Base-by-base conservation (phyloP, 495 filamentous ascomycete species). In the Cercophora samala region DNA sequence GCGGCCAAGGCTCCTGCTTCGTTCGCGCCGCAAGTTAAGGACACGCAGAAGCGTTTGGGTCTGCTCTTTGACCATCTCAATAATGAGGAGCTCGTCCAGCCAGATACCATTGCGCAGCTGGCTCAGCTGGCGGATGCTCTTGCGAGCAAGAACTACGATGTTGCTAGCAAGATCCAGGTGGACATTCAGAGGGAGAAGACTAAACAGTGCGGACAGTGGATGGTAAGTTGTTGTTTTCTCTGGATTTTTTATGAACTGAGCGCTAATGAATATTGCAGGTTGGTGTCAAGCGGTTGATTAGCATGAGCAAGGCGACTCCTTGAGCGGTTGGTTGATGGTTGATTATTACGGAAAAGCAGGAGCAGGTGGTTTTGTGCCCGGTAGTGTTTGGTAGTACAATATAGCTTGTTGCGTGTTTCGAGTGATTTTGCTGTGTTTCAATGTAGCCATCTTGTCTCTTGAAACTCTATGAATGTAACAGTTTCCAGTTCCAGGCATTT, bases 11-110 rank as follows among this genome's bases (percentile, higher is more conserved):
- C 96, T 0, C 95, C 95, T 3, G 78, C 88, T 18, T 83, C 88
- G 4, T 97, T 93, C 82, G 88, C 90, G 72, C 82, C 86, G 23
- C 92, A 97, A 74, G 92, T 98, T 52, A 89, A 90, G 60, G 94
- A 99, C 75, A 95, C 93, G 4, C 92, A 97, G 74, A 96, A 96
- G 77, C 86, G 94, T 55, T 83, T 99, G 65, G 90, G 89, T 68
- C 89, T 96, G 63, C 85, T 99, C 11, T 99, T 97, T 78, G 93
- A 98, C 73, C 93, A 97, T 77, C 82, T 99, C 61, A 98, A 98
- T 82, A 98, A 98, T 72, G 90, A 91, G 72, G 92, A 97, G 66
- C 80, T 99, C 24, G 82, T 97, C 61, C 91, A 88, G 75, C 84
- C 88, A 26, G 92, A 93, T 71, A 97, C 94, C 6, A 81, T 97